phyloP scores from a whole-genome alignment of 257 asterid species.

The Solanum ahanhuiri region DNA sequence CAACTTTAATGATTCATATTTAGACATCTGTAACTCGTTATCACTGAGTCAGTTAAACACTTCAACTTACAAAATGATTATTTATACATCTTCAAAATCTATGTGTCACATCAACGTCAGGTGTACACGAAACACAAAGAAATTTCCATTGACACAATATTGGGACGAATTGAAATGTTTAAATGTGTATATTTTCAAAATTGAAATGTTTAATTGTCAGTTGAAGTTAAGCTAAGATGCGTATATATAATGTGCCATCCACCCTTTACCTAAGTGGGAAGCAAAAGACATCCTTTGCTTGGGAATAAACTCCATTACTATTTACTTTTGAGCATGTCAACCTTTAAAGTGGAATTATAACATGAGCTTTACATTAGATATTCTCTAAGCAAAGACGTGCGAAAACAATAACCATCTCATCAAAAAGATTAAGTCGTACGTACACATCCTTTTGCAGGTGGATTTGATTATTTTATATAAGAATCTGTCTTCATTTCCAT shows the following conservation, averaged over 20 bases:
- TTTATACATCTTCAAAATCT: too few relatives aligned
- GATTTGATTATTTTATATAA: neutral
- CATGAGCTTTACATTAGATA: neutral
- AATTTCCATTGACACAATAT: neutral
- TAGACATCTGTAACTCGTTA: too few relatives aligned
- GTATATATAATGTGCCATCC: neutral
- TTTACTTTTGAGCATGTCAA: constrained; percentile 17
- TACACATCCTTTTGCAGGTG: neutral
- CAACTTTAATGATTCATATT: neutral
- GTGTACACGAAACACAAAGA: neutral
- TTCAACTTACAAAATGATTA: neutral
- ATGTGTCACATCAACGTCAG: neutral
- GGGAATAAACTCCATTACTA: constrained; percentile 15
- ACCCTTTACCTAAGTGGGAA: constrained; percentile 24
- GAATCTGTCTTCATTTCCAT: neutral
- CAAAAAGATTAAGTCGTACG: neutral
- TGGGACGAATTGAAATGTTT: neutral
- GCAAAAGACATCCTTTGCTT: constrained; percentile 20
- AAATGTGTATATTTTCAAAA: neutral
- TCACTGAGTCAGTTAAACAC: too few relatives aligned
- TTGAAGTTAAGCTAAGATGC: neutral
- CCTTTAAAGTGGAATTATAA: constrained; percentile 7
- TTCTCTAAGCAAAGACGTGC: neutral
- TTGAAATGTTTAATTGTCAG: too few relatives aligned
- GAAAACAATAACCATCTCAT: neutral